phyloP scores from a whole-genome alignment of 2,329 filamentous ascomycete species.

The Sclerotinia nivalis region DNA sequence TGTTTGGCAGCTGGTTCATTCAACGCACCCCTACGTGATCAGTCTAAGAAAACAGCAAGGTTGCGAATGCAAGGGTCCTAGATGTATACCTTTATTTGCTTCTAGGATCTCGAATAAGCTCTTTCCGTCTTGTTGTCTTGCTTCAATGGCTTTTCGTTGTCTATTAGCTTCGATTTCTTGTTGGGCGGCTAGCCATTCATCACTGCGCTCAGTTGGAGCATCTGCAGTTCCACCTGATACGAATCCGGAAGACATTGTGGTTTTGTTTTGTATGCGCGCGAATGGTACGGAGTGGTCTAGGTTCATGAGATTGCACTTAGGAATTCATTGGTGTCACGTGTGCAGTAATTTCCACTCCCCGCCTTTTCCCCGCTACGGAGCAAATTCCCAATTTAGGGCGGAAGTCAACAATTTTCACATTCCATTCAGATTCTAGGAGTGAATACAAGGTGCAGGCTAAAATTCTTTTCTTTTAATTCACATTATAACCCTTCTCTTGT shows the following conservation, averaged over 20 bases:
- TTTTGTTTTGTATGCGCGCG: slow-evolving; percentile 9
- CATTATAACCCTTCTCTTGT: background rate
- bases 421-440: background rate
- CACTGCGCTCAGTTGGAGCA: slow-evolving; percentile 44
- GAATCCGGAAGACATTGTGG: slow-evolving; percentile 50
- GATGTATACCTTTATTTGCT: slow-evolving; percentile 70
- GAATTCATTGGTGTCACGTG: slow-evolving; percentile 8
- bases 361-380: slow-evolving; percentile 1
- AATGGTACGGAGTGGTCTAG: slow-evolving; percentile 6
- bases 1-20: slow-evolving; percentile 67
- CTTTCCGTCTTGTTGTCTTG: slow-evolving; percentile 49
- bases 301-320: slow-evolving; percentile 6
- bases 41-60: slow-evolving; percentile 27
- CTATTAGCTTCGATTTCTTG: slow-evolving; percentile 44
- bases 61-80: slow-evolving; percentile 20
- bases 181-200: slow-evolving; percentile 42
- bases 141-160: slow-evolving; percentile 43
- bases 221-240: slow-evolving; percentile 53
- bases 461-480: background rate
- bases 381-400: background rate
- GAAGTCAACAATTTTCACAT: background rate
- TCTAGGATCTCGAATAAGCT: slow-evolving; percentile 74
- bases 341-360: background rate
- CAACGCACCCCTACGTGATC: slow-evolving; percentile 41
- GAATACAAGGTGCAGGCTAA: background rate